Conservation (phyloP, 1,284 basidiomycete species). For the Taiwanofungus camphoratus region DNA sequence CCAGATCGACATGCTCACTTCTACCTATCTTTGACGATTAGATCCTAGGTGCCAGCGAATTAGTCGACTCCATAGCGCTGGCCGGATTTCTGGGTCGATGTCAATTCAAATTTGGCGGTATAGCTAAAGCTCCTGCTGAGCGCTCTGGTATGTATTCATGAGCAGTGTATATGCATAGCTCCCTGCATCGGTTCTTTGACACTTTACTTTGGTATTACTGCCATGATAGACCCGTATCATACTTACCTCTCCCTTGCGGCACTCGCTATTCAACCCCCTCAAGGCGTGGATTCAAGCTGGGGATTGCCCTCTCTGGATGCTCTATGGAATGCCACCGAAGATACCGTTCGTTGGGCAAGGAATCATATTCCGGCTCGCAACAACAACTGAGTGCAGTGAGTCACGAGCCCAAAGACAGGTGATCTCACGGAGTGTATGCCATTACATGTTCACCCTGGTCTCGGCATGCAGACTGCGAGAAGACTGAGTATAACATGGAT, state of each 20-base stretch:
- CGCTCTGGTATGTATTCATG: conserved; percentile 71
- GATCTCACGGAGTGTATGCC: neutral
- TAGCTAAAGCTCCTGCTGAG: conserved; percentile 76
- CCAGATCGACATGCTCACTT: neutral
- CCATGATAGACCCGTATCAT: conserved; percentile 88
- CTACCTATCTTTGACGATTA: conserved; percentile 23
- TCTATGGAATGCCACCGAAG: conserved; percentile 60
- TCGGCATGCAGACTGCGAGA: too few species aligned
- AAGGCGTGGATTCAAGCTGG: conserved; percentile 41
- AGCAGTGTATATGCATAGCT: neutral
- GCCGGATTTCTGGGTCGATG: conserved; percentile 63
- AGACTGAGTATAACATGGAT: too few species aligned
- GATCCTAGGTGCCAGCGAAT: conserved; percentile 56
- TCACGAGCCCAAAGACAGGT: neutral
- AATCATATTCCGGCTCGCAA: conserved; percentile 35
- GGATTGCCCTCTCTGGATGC: conserved; percentile 55
- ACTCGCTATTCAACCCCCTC: conserved; percentile 58
- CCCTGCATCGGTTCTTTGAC: neutral
- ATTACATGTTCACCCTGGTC: neutral
- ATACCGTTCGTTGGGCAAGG: conserved; percentile 61
- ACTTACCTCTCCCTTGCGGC: conserved; percentile 86
- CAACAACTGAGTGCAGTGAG: too few species aligned
- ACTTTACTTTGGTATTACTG: conserved; percentile 1
- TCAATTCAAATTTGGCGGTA: conserved; percentile 83
- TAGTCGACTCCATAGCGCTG: conserved; percentile 54